phyloP scores from a whole-genome alignment of 805 yeast species.

The Myxozyma neglecta region DNA sequence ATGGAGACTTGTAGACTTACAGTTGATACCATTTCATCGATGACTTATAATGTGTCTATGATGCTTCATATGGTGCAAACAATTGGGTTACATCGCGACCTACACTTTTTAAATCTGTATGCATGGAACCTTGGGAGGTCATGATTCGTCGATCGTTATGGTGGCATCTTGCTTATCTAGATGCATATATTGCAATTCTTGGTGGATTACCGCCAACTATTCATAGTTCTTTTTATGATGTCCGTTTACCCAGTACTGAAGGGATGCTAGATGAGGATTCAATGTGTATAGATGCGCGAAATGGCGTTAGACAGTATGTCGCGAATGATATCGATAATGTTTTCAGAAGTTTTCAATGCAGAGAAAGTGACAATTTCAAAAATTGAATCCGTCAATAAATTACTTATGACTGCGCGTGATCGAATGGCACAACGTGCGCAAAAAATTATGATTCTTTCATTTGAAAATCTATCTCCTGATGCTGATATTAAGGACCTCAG shows the following conservation, averaged over 20 bases:
- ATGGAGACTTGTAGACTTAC: background rate
- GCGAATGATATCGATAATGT: background rate
- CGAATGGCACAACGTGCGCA: constrained; percentile 2
- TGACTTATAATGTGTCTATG: background rate
- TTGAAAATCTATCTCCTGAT: background rate
- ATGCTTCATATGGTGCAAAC: constrained; percentile 7
- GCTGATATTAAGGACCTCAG: background rate
- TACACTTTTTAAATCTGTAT: background rate
- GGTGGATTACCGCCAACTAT: constrained; percentile 8
- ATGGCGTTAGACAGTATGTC: constrained; percentile 2
- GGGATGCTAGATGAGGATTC: constrained; percentile 15
- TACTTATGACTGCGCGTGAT: background rate
- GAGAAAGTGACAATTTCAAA: background rate
- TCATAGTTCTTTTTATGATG: background rate
- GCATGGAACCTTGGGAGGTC: background rate
- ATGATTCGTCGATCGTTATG: background rate
- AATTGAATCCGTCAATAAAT: background rate
- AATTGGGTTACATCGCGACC: constrained; percentile 14
- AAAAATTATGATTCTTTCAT: background rate
- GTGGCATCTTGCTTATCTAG: constrained; percentile 5
- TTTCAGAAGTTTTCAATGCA: background rate
- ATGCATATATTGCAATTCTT: background rate
- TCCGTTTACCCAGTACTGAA: background rate
- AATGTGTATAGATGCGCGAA: constrained; percentile 5
- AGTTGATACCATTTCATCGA: background rate